A percentile compares a stretch with the other conserved stretches of the same genome.
These are phyloP conservation scores for Pythium guiyangense DNA, from an alignment of 352 stramenopile species.

Conservation along the genomic window DNA sequence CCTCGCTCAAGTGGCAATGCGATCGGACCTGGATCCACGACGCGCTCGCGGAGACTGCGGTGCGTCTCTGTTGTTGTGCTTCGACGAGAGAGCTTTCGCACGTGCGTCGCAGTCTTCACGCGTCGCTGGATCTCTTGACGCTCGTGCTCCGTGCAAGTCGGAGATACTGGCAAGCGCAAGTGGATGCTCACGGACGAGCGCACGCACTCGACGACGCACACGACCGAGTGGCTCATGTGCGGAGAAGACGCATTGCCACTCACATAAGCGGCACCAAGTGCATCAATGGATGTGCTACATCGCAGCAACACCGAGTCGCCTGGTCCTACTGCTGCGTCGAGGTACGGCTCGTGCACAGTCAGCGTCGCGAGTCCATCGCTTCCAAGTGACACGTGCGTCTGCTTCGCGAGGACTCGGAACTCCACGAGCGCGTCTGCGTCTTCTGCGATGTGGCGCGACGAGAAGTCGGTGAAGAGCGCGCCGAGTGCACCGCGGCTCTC, in stretches of 20 bases:
- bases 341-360: slow-evolving; percentile 15
- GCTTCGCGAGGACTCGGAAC: slow-evolving; percentile 15
- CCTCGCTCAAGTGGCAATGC: slow-evolving; percentile 1
- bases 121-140: neutral
- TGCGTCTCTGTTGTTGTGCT: slow-evolving; percentile 14
- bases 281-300: neutral
- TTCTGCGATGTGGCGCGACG: slow-evolving; percentile 5
- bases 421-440: slow-evolving; percentile 15
- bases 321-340: slow-evolving; percentile 3
- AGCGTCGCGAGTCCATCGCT: slow-evolving; percentile 9
- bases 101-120: slow-evolving; percentile 5
- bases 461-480: slow-evolving; percentile 36
- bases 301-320: slow-evolving; percentile 11
- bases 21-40: slow-evolving; percentile 15
- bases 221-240: neutral
- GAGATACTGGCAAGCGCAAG: neutral
- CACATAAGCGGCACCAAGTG: neutral
- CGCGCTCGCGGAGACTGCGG: slow-evolving; percentile 17
- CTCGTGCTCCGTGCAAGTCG: slow-evolving; percentile 1
- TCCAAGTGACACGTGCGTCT: slow-evolving; percentile 3
- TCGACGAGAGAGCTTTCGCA: slow-evolving; percentile 7
- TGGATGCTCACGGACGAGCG: slow-evolving; percentile 4
- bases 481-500: slow-evolving; percentile 35
- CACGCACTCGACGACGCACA: slow-evolving; percentile 7
- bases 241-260: too few species aligned